Evolutionary conservation across 495 filamentous ascomycete species (phyloP), one percentile per base, ranked within the genome.

Genomic region (Lasiosphaeria ovina): DNA sequence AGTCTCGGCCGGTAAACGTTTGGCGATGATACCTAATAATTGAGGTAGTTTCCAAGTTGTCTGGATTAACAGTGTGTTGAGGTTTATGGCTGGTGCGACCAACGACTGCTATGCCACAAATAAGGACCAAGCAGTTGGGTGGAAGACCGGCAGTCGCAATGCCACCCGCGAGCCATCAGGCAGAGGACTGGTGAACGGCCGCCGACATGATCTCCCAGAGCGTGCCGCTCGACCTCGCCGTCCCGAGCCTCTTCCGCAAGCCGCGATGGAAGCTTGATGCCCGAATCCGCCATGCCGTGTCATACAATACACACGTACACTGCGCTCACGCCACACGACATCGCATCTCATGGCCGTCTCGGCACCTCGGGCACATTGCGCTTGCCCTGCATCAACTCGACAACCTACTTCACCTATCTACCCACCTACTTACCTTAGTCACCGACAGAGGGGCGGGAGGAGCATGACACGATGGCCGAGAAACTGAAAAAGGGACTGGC

Each of bases 151-250:
- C 24, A 34, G 35, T 35, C 31, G 48, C 24, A 42, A 53, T 53
- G 57, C 57, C 57, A 59, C 57, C 57, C 53, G 57, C 57, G 36
- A 51, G 50, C 48, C 57, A 59, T 48, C 35, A 40, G 57, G 57
- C 49, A 59, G 51, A 44, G 11, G 10, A 47, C 44, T 5, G 6
- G 44, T 14, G 35, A 35, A 35, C 51, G 34, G 50, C 31, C 34
- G 50, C 5, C 31, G 50, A 52, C 50, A 52, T 52, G n/a, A 11
- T 35, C 31, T 52, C 12, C 16, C 44, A 24, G 24, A 47, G 44
- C 44, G 12, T 47, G 44, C 44, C 16, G 12, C 44, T 47, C 44
- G 44, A 14, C 12, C 50, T 52, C 34, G 50, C 50, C 31, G 34
- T 52, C 50, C 17, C 31, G 50, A 56, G 14, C 24, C 16, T 56